Conservation (phyloP, 78 protist species). For the Cavenderia fasciculata region DNA sequence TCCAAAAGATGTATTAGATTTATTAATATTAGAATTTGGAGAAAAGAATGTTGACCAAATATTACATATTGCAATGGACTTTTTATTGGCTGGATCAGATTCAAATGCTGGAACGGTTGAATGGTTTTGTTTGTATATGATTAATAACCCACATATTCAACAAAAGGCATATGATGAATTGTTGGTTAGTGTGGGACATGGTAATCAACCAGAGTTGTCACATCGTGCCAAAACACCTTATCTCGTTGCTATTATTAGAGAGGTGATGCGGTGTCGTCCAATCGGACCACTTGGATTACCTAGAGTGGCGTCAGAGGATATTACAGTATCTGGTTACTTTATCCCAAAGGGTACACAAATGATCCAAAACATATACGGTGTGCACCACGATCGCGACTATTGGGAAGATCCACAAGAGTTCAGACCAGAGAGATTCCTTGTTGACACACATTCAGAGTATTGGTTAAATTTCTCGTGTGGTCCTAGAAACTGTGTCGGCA, state of each 20-base stretch:
- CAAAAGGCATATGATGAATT: conserved; percentile 7
- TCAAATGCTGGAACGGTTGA: background rate
- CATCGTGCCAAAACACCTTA: conserved; percentile 11
- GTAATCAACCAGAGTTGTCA: background rate
- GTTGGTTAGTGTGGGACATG: background rate
- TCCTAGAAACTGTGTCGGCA: conserved; percentile 51
- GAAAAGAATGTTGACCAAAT: background rate
- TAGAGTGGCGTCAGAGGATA: background rate
- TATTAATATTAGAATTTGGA: background rate
- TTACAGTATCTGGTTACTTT: background rate
- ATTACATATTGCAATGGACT: background rate
- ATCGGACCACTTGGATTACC: conserved; percentile 24
- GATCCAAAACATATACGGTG: conserved; percentile 9
- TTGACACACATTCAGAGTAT: conserved; percentile 2
- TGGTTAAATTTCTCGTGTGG: conserved; percentile 26
- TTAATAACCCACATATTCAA: conserved; percentile 25
- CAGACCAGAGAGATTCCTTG: conserved; percentile 43
- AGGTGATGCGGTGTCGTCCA: conserved; percentile 11
- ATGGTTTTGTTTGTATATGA: background rate
- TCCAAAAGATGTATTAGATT: background rate
- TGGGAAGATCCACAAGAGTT: conserved; percentile 19
- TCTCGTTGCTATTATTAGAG: background rate
- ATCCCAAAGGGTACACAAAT: conserved; percentile 51
- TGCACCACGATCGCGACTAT: background rate
- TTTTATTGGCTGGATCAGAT: conserved; percentile 22